phyloP scores from a whole-genome alignment of 2,329 filamentous ascomycete genomes.

The Cladosporium sp. region DNA sequence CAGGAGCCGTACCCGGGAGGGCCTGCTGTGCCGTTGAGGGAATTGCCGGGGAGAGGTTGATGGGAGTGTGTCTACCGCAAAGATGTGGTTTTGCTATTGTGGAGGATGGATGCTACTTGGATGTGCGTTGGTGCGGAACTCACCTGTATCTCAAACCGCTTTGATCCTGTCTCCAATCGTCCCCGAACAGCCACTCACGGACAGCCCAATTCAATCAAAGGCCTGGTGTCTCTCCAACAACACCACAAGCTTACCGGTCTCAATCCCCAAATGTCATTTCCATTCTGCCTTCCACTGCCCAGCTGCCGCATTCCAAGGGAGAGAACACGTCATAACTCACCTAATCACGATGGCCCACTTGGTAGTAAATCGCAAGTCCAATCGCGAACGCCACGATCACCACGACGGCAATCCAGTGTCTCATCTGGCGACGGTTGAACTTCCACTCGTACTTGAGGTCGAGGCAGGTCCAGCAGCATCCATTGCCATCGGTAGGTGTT shows the following conservation, averaged over 20 bases:
- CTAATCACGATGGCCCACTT: not conserved
- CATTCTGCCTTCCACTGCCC: no score
- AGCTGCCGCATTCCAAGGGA: no score
- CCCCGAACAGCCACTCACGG: not conserved
- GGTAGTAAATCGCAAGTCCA: not conserved
- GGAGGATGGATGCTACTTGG: not conserved
- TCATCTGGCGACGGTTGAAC: not conserved
- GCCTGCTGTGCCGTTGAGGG: constrained; percentile 8
- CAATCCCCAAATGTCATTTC: no score
- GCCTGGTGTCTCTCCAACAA: no score
- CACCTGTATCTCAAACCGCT: not conserved
- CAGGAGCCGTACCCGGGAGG: not conserved
- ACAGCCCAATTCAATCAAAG: not conserved
- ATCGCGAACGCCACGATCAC: not conserved
- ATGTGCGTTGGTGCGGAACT: not conserved
- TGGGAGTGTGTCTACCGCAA: not conserved
- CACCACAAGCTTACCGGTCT: no score
- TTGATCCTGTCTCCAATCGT: not conserved
- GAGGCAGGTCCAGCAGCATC: not conserved
- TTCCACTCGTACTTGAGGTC: not conserved
- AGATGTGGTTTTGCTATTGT: not conserved
- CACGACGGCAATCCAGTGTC: not conserved
- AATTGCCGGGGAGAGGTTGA: not conserved
- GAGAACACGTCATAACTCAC: not conserved
- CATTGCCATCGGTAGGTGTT: not conserved